These are phyloP conservation scores for Chionographis japonica DNA, from an alignment of 106 monocot species.

Conservation along the genomic window DNA sequence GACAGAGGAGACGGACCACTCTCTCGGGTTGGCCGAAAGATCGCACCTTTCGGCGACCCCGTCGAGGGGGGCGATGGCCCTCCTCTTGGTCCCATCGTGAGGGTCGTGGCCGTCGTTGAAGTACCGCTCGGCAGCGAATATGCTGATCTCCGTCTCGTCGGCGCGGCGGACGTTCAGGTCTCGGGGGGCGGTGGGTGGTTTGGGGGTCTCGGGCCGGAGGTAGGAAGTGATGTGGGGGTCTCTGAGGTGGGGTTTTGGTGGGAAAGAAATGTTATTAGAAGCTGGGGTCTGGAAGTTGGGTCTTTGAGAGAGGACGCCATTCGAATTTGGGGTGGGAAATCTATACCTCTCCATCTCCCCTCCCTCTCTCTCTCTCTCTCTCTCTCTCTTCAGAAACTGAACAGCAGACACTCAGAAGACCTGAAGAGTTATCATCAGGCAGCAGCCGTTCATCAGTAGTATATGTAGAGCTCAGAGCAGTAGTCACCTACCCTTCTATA, in stretches of 20 bases:
- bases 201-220: constrained; percentile 5
- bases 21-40: constrained; percentile 1
- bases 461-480: too few relatives aligned
- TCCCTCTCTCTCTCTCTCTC: too few relatives aligned
- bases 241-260: constrained; percentile 12
- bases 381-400: too few relatives aligned
- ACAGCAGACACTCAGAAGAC: neutral
- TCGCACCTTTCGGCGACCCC: constrained; percentile 10
- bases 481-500: too few relatives aligned
- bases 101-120: constrained; percentile 28
- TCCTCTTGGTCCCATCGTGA: neutral
- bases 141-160: constrained; percentile 39
- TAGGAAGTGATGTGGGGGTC: constrained; percentile 17
- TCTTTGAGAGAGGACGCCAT: constrained; percentile 6
- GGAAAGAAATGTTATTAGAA: constrained; percentile 21
- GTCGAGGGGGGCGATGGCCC: neutral
- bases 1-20: constrained; percentile 1
- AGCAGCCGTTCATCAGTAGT: too few relatives aligned
- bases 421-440: neutral
- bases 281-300: neutral
- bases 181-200: neutral
- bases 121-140: constrained; percentile 69
- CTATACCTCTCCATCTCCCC: constrained; percentile 32
- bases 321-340: constrained; percentile 8
- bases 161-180: neutral